phyloP scores from a whole-genome alignment of 805 yeast species.

The Cephaloascus albidus region DNA sequence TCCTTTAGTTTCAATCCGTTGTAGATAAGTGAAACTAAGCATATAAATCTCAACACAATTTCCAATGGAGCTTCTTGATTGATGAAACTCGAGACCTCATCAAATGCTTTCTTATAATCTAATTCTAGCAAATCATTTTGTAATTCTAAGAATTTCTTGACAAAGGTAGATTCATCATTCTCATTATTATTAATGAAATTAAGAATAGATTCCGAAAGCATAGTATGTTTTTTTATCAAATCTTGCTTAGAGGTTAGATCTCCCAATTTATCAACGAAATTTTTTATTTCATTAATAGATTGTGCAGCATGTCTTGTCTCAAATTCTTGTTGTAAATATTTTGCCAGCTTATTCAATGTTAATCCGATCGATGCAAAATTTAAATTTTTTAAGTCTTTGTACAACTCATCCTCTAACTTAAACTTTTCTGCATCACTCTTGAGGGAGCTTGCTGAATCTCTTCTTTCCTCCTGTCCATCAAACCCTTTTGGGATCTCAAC shows the following conservation, averaged over 20 bases:
- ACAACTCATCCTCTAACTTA: slow-evolving; percentile 37
- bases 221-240: slow-evolving; percentile 63
- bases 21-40: slow-evolving; percentile 52
- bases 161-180: slow-evolving; percentile 15
- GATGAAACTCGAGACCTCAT: slow-evolving; percentile 26
- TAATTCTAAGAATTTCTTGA: slow-evolving; percentile 42
- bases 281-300: slow-evolving; percentile 56
- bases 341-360: slow-evolving; percentile 61
- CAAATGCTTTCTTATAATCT: slow-evolving; percentile 23
- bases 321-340: slow-evolving; percentile 57
- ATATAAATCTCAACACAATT: slow-evolving; percentile 42
- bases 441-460: slow-evolving; percentile 11
- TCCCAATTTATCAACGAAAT: slow-evolving; percentile 63
- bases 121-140: slow-evolving; percentile 60
- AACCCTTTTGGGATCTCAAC: slow-evolving; percentile 10
- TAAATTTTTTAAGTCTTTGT: slow-evolving; percentile 42
- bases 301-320: slow-evolving; percentile 49
- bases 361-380: slow-evolving; percentile 80
- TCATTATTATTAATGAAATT: slow-evolving; percentile 24
- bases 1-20: slow-evolving; percentile 66
- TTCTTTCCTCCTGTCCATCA: slow-evolving; percentile 4
- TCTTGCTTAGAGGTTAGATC: slow-evolving; percentile 60
- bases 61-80: slow-evolving; percentile 21
- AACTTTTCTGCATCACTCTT: slow-evolving; percentile 9
- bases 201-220: slow-evolving; percentile 59